Percentiles rank a stretch among this genome's conserved stretches.
phyloP scores from a whole-genome alignment of 2,329 filamentous ascomycete genomes.

The Gaeumannomyces tritici region DNA sequence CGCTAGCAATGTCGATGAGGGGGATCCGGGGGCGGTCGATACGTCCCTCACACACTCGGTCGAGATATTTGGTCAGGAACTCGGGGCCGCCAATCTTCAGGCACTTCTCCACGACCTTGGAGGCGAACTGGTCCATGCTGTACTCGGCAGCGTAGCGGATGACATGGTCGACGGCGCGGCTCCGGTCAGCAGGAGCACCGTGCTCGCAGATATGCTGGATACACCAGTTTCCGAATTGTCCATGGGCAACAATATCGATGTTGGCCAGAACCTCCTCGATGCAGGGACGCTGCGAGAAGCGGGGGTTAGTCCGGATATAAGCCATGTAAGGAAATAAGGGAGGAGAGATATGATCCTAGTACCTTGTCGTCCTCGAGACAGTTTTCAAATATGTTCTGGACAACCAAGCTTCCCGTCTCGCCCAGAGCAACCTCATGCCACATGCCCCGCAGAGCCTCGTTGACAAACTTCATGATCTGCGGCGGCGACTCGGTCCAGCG shows the following conservation, averaged over 20 bases:
- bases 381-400: conserved; percentile 99
- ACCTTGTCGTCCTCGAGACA: conserved; percentile 98
- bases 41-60: conserved; percentile 86
- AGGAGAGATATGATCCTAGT: conserved; percentile 17
- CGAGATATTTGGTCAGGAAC: conserved; percentile 85
- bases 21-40: conserved; percentile 89
- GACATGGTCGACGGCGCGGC: conserved; percentile 89
- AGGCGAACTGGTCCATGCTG: conserved; percentile 98
- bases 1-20: conserved; percentile 93
- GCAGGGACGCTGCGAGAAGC: conserved; percentile 63
- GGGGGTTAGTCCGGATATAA: not conserved
- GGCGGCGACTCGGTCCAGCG: conserved; percentile 91
- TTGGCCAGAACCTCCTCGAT: conserved; percentile 93
- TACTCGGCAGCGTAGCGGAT: conserved; percentile 90
- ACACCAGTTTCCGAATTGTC: conserved; percentile 99
- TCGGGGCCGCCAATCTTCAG: conserved; percentile 90
- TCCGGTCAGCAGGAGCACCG: conserved; percentile 81
- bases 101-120: conserved; percentile 98
- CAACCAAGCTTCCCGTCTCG: conserved; percentile 93
- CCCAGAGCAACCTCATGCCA: conserved; percentile 98
- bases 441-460: conserved; percentile 89
- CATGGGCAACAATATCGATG: conserved; percentile 93
- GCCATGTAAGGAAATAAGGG: no score
- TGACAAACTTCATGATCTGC: conserved; percentile 98
- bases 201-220: conserved; percentile 99